These are phyloP conservation scores for Adenanthera pavonina DNA, from an alignment of 306 rosid species.

Conservation along the genomic window DNA sequence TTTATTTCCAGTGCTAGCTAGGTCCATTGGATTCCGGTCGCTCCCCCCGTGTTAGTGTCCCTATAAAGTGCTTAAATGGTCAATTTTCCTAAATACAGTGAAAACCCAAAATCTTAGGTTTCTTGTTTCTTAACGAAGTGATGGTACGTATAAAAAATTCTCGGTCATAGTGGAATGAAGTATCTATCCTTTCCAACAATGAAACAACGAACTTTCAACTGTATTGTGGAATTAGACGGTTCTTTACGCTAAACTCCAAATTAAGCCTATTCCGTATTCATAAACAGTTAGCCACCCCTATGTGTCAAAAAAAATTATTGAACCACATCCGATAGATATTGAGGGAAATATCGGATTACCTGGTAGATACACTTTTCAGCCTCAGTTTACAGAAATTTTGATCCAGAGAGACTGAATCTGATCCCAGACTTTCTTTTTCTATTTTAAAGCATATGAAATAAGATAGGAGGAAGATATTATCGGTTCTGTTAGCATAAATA, in stretches of 20 bases:
- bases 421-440: neutral
- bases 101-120: constrained; percentile 3
- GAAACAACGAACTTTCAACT: constrained; percentile 22
- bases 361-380: neutral
- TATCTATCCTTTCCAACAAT: constrained; percentile 31
- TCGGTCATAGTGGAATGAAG: constrained; percentile 41
- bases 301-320: neutral
- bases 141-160: constrained; percentile 13
- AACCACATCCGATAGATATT: neutral
- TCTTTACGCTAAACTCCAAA: constrained; percentile 40
- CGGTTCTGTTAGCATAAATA: neutral
- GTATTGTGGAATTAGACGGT: constrained; percentile 11
- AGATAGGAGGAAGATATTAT: neutral
- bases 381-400: neutral
- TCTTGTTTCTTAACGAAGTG: constrained; percentile 34
- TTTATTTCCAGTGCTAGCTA: neutral
- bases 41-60: constrained; percentile 24
- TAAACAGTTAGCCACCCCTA: neutral
- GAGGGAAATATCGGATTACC: neutral
- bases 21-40: constrained; percentile 1
- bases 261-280: constrained; percentile 19
- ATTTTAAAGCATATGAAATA: neutral
- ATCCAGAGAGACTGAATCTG: constrained; percentile 8
- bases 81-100: constrained; percentile 37
- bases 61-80: constrained; percentile 38